Base-by-base conservation (phyloP, 2,329 filamentous ascomycete genomes). In the Pleoardoris graminearum region DNA sequence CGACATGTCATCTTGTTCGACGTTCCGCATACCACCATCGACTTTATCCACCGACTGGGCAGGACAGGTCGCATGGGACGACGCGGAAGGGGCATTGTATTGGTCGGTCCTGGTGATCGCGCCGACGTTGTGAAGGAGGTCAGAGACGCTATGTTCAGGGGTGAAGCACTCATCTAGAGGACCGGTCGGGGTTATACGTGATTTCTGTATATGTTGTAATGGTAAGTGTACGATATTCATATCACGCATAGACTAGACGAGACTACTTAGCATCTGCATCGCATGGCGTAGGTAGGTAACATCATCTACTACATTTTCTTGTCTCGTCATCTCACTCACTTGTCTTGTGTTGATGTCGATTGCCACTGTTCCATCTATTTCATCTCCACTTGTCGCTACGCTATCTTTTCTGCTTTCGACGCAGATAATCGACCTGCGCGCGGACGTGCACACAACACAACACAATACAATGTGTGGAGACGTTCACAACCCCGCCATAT, bases 21-120 rank as follows among this genome's bases (percentile, higher is more conserved):
- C 70, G 93, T 99, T n/a, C 94, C 94, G 4, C 93, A 97, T 70
- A 96, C 90, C 0, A 96, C 91, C 0, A 95, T 99, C 54, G 95
- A 99, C 74, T 99, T 99, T 67, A 97, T 99, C 67, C 95, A 99
- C 74, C 88, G 95, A 14, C 84, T 97, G 4, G 94, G 94, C 14
- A 84, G 94, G 51, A 91, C 94, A 1, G 94, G 94, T 0, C 84
- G 94, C 29, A 97, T 97, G 91, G 91, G 91, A 2, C 84, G 91
- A 56, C 83, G 94, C 70, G 94, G 94, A 14, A 82, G 92, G 50
- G 94, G 91, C 17, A 86, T 97, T 59, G 92, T 97, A 23, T 78
- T 99, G 30, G 90, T 97, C 1, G 93, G 92, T 56, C 93, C 89
- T 72, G 84, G 91, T 57, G 94, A 97, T 72, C 81, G 94, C 48